These are phyloP conservation scores for Nakaseomyces bracarensis DNA, from an alignment of 1,139 yeast genomes.

Conservation along the genomic window DNA sequence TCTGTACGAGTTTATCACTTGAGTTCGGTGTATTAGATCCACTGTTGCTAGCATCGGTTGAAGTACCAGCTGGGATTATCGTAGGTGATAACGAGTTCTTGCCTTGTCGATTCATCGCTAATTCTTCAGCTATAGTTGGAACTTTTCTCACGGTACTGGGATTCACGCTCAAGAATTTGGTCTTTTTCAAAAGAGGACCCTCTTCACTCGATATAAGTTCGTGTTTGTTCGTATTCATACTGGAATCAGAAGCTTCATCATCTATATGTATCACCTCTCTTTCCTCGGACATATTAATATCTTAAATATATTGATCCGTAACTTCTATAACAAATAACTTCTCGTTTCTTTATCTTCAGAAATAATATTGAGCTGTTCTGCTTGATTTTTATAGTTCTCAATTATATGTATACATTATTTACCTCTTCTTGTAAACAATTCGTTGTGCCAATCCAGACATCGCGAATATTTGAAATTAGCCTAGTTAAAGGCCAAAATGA, in stretches of 20 bases:
- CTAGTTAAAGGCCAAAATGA: too few relatives aligned
- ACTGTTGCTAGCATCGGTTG: not conserved
- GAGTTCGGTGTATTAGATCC: not conserved
- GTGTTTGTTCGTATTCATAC: not conserved
- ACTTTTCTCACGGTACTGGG: constrained; percentile 11
- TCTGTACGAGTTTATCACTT: too few relatives aligned
- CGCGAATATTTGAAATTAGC: too few relatives aligned
- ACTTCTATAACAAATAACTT: not conserved
- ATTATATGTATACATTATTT: too few relatives aligned
- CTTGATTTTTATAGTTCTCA: too few relatives aligned
- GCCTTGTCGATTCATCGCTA: constrained; percentile 29
- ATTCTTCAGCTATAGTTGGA: constrained; percentile 29
- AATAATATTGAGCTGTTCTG: too few relatives aligned
- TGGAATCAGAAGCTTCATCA: constrained; percentile 1
- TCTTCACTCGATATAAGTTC: not conserved
- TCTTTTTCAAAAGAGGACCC: not conserved
- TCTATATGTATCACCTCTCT: not conserved
- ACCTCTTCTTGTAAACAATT: too few relatives aligned
- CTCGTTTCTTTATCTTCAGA: too few relatives aligned
- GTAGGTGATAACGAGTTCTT: constrained; percentile 18
- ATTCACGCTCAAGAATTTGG: not conserved
- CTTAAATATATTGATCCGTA: not conserved
- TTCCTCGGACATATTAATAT: not conserved
- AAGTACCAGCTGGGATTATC: constrained; percentile 9
- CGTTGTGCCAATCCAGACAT: too few relatives aligned